Conservation (phyloP, 176 grass and related monocot genomes). For the Calamus simplicifolius region DNA sequence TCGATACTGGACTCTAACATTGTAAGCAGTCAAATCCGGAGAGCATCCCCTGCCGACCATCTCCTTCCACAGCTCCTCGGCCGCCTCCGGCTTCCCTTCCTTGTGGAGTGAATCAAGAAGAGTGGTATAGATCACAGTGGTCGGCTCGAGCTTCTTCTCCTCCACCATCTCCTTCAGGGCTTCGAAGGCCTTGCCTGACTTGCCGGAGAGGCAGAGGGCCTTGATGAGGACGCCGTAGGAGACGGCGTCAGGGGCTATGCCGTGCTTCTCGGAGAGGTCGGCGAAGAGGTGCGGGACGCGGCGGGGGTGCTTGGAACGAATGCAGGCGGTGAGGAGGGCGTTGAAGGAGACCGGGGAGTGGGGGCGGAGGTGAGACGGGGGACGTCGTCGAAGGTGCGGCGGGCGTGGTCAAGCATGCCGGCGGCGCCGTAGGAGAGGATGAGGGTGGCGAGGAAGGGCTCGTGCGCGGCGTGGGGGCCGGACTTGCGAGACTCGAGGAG, state of each 20-base stretch:
- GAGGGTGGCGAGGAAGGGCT: conserved; percentile 51
- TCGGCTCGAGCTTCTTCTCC: conserved; percentile 43
- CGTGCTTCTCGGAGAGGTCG: conserved; percentile 46
- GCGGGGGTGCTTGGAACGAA: conserved; percentile 32
- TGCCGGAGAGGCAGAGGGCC: conserved; percentile 31
- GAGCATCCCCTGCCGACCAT: conserved; percentile 43
- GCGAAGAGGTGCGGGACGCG: conserved; percentile 45
- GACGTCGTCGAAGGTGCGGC: conserved; percentile 35
- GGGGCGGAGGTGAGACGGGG: conserved; percentile 13
- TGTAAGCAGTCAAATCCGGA: conserved; percentile 46
- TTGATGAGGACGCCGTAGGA: conserved; percentile 61
- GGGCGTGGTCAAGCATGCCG: conserved; percentile 41
- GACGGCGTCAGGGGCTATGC: conserved; percentile 41
- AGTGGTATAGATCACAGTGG: conserved; percentile 38
- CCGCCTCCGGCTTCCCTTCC: conserved; percentile 35
- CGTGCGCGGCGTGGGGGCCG: conserved; percentile 25
- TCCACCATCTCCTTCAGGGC: conserved; percentile 38
- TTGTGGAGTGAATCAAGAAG: conserved; percentile 57
- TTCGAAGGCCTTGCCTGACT: conserved; percentile 35
- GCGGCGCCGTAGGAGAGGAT: conserved; percentile 53
- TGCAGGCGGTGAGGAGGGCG: conserved; percentile 52
- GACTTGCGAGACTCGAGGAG: conserved; percentile 37
- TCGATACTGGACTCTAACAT: conserved; percentile 38
- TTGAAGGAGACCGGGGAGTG: conserved; percentile 50
- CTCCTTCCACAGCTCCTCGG: conserved; percentile 56